Evolutionary conservation across 2,329 filamentous ascomycete species (phyloP), one percentile per base, ranked within the genome.

Genomic region (Exutisphaerella laricina): DNA sequence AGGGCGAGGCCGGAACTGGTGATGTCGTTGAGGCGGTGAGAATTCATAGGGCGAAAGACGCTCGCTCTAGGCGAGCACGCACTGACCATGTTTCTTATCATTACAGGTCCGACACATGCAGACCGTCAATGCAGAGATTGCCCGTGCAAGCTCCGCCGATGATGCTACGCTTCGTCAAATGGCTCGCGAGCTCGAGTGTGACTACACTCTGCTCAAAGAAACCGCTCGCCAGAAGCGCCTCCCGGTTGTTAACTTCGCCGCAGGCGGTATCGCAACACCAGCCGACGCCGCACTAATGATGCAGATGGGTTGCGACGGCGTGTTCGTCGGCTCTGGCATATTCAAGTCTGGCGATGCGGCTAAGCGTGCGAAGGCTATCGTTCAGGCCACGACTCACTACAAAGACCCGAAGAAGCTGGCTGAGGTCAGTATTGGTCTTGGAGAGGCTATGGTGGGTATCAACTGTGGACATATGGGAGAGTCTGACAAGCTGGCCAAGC

Each of bases 221-320:
- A 90, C 87, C 0, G 90, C 88, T 1, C 80, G 88, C 72, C 75
- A 94, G 52, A 88, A 88, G 31, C 77, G 92, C 38, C 73, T 98
- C 41, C 92, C 92, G 2, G 90, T 97, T 0, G 92, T 98, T 53
- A 97, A 97, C 75, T 97, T 98, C 58, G 92, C 92, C 0, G 92
- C 92, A 3, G 92, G 92, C n/a, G 92, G 92, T 45, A 85, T 98
- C n/a, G 92, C 92, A n/a, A 98, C 92, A 1, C 92, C 92, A 0
- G 92, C 92, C 0, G 92, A 98, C 68, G 92, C 92, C 0, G 92
- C 92, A 2, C 74, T 98, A 71, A 87, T 98, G 90, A 98, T 98
- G 92, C 90, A 97, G 75, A 74, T 98, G 52, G 92, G 92, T 48
- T 97, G 92, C 63, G 92, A 98, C 62, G 92, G 92, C 45, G 92